Percentiles rank a stretch among this genome's conserved stretches.
phyloP scores from a whole-genome alignment of 805 yeast species.

The Starmerella apicola region DNA sequence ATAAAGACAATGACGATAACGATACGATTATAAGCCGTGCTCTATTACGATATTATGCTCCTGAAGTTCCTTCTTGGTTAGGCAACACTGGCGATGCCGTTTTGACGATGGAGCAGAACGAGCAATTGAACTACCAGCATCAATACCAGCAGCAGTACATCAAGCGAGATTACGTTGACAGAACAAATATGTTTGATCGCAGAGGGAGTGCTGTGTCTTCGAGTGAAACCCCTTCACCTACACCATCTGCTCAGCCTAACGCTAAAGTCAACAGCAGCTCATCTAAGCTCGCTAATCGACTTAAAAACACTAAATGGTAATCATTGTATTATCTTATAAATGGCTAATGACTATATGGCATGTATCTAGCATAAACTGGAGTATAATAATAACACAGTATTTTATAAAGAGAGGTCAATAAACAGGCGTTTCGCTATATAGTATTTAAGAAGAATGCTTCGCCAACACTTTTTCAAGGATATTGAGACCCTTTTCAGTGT shows the following conservation, averaged over 20 bases:
- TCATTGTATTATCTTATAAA: background rate
- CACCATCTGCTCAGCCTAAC: background rate
- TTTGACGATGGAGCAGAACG: background rate
- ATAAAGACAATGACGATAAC: conserved; percentile 32
- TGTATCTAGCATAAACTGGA: background rate
- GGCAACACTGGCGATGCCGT: conserved; percentile 9
- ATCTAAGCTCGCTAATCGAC: conserved; percentile 15
- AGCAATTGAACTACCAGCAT: conserved; percentile 1
- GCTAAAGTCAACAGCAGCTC: conserved; percentile 1
- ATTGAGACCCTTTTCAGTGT: conserved; percentile 56
- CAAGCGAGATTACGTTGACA: conserved; percentile 4
- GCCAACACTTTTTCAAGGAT: conserved; percentile 48
- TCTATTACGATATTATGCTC: conserved; percentile 31
- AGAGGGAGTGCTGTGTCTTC: background rate
- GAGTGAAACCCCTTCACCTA: background rate
- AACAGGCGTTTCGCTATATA: too few species aligned
- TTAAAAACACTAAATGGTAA: conserved; percentile 16
- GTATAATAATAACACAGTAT: background rate
- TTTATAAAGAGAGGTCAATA: too few species aligned
- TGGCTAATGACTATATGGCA: too few species aligned
- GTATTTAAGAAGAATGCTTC: too few species aligned
- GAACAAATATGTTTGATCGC: conserved; percentile 9
- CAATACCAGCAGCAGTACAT: conserved; percentile 2
- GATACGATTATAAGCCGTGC: conserved; percentile 38
- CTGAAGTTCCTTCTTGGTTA: conserved; percentile 26